phyloP scores from a whole-genome alignment of 1,139 yeast genomes.

The Hyphopichia burtonii region DNA sequence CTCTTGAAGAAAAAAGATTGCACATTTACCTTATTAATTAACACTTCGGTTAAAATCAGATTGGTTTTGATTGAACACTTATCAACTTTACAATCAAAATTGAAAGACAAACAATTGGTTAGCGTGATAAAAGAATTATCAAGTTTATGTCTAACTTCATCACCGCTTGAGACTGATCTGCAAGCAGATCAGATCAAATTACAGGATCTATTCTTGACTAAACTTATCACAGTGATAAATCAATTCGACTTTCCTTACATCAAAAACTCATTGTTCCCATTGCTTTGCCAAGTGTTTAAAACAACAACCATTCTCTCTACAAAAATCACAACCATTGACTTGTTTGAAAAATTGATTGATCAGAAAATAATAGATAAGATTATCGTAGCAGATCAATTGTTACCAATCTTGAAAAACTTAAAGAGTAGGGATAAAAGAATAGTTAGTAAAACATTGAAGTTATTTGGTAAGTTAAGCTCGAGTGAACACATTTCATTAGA shows the following conservation, averaged over 20 bases:
- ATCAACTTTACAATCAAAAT: slow-evolving; percentile 48
- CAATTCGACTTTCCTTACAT: slow-evolving; percentile 69
- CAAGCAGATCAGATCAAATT: slow-evolving; percentile 38
- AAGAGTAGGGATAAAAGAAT: slow-evolving; percentile 77
- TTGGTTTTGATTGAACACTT: slow-evolving; percentile 55
- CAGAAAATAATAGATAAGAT: slow-evolving; percentile 65
- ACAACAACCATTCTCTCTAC: slow-evolving; percentile 82
- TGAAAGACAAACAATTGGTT: slow-evolving; percentile 47
- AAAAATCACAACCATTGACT: slow-evolving; percentile 65
- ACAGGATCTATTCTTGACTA: slow-evolving; percentile 58
- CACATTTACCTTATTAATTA: slow-evolving; percentile 39
- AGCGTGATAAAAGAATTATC: slow-evolving; percentile 30
- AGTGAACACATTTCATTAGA: slow-evolving; percentile 39
- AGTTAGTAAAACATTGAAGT: slow-evolving; percentile 51
- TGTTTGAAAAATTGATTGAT: slow-evolving; percentile 60
- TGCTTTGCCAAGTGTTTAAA: slow-evolving; percentile 68
- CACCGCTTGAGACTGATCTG: slow-evolving; percentile 24
- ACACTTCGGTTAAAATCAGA: slow-evolving; percentile 34
- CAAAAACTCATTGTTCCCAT: slow-evolving; percentile 72
- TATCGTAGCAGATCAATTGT: slow-evolving; percentile 69
- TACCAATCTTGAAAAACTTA: slow-evolving; percentile 72
- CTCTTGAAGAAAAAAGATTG: slow-evolving; percentile 34
- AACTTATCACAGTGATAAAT: slow-evolving; percentile 42
- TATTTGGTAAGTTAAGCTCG: slow-evolving; percentile 47
- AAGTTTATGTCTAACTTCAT: slow-evolving; percentile 27